Evolutionary conservation across 495 filamentous ascomycete genomes (phyloP).

Genomic region (Neurospora discreta): DNA sequence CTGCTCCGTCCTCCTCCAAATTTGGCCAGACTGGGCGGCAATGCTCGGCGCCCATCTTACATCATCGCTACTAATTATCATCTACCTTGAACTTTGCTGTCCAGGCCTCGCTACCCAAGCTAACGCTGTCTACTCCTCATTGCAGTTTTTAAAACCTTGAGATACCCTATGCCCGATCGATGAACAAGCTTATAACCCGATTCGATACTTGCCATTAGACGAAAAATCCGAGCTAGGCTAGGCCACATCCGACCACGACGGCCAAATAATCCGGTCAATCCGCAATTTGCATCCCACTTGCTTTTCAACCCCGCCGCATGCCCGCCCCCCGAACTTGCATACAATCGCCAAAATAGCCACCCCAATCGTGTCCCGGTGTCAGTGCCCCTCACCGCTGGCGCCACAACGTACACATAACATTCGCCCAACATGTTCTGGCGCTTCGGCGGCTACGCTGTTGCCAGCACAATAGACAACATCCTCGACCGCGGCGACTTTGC

Average conservation of each 20-base stretch:
- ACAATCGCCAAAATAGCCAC: background rate
- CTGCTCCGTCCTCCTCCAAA: background rate
- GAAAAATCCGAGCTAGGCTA: background rate
- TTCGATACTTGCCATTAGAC: background rate
- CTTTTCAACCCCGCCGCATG: background rate
- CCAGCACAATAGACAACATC: slow-evolving; percentile 89
- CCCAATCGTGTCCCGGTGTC: slow-evolving; percentile 1
- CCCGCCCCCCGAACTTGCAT: background rate
- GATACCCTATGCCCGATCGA: background rate
- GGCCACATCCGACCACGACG: background rate
- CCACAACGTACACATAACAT: slow-evolving; percentile 26
- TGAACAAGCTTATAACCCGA: background rate
- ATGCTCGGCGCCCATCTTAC: background rate
- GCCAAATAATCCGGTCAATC: background rate
- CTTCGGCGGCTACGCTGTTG: slow-evolving; percentile 95
- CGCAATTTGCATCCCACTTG: background rate
- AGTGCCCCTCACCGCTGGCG: slow-evolving; percentile 13
- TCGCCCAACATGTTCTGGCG: slow-evolving; percentile 86
- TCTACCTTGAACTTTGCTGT: background rate
- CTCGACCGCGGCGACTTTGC: slow-evolving; percentile 92
- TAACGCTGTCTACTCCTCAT: background rate
- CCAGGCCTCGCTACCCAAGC: background rate
- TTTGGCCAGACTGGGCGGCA: background rate
- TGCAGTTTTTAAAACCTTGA: background rate
- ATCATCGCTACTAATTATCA: background rate